Percentiles rank a stretch among this genome's conserved stretches.
Evolutionary conservation across 768 basidiomycete species (phyloP).

Genomic region (Pholiota conissans): DNA sequence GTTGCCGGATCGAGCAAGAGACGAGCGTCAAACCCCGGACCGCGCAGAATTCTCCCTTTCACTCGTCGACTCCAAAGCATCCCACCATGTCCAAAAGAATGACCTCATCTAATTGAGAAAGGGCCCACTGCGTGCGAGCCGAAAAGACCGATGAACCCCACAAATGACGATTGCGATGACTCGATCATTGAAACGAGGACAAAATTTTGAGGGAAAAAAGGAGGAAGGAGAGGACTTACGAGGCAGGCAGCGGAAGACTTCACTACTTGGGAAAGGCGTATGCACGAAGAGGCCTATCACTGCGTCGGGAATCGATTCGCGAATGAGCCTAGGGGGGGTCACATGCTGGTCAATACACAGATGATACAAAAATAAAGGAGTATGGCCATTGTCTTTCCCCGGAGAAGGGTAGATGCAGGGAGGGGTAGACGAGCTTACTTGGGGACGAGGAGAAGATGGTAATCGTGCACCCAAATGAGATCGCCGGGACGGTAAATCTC

Average conservation of each 20-base stretch:
- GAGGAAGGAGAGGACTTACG: slow-evolving; percentile 46
- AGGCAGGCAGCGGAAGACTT: slow-evolving; percentile 93
- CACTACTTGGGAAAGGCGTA: slow-evolving; percentile 96
- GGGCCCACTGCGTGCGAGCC: not conserved
- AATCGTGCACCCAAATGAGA: slow-evolving; percentile 93
- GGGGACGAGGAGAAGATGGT: slow-evolving; percentile 92
- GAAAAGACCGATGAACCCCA: not conserved
- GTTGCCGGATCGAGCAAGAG: not conserved
- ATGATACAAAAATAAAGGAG: not conserved
- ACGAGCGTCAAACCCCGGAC: slow-evolving; percentile 1
- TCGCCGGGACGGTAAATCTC: slow-evolving; percentile 86
- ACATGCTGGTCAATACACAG: slow-evolving; percentile 1
- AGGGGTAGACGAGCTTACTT: slow-evolving; percentile 30
- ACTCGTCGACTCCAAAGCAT: not conserved
- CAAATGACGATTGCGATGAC: not conserved
- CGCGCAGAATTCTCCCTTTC: not conserved
- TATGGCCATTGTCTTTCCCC: not conserved
- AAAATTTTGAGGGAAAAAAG: not conserved
- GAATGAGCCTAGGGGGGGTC: slow-evolving; percentile 55
- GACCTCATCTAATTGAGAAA: too few species aligned
- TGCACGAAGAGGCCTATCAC: slow-evolving; percentile 93
- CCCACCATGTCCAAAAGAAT: too few species aligned
- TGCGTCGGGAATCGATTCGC: slow-evolving; percentile 65
- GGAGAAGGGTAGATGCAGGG: slow-evolving; percentile 6
- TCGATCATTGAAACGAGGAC: not conserved